phyloP scores from a whole-genome alignment of 2,329 filamentous ascomycete species.

The Geosmithia morbida region DNA sequence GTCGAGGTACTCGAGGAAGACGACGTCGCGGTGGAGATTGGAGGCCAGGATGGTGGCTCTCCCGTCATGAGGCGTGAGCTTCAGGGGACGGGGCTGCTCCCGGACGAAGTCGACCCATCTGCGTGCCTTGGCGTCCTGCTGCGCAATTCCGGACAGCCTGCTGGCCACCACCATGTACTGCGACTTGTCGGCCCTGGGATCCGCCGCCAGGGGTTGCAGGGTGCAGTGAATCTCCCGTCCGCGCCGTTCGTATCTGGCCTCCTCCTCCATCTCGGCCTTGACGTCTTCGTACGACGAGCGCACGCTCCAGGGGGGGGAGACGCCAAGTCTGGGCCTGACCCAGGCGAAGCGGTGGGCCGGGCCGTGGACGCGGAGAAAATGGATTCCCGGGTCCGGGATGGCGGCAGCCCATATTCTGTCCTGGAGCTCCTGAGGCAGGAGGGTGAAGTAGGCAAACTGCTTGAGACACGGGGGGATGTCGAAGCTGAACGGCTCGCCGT shows the following conservation, averaged over 20 bases:
- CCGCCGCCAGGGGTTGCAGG: neutral
- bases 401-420: neutral
- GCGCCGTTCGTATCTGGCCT: neutral
- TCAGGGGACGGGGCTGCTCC: neutral
- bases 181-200: neutral
- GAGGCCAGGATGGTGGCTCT: neutral
- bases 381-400: neutral
- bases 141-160: too few relatives aligned
- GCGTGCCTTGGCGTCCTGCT: too few relatives aligned
- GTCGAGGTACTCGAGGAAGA: constrained; percentile 15
- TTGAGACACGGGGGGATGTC: neutral
- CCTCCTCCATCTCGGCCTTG: neutral
- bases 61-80: neutral
- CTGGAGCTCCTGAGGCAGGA: neutral
- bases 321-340: too few relatives aligned
- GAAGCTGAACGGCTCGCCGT: neutral
- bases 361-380: neutral
- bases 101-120: neutral
- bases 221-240: neutral
- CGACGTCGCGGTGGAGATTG: neutral
- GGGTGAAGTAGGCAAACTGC: neutral
- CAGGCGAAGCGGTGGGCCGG: neutral
- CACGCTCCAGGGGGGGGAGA: too few relatives aligned
- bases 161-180: neutral
- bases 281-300: too few relatives aligned